Percentiles rank a stretch among this genome's conserved stretches.
Evolutionary conservation across 345 rosid genomes (phyloP).

Genomic region (Eucalyptus decipiens): DNA sequence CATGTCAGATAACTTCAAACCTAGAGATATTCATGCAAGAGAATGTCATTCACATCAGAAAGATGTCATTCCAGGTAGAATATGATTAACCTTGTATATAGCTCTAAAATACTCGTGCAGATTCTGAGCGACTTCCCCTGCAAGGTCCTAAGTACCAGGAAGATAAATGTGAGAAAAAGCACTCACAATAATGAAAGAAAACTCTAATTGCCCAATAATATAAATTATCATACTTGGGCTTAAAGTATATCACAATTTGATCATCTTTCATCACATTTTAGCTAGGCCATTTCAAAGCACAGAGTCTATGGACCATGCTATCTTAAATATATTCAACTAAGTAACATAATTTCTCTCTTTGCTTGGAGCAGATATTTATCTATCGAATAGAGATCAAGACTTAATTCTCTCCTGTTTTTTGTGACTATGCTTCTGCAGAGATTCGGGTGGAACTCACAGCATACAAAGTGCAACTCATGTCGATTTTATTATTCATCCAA

Average conservation of each 20-base stretch:
- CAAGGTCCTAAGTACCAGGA: conserved; percentile 43
- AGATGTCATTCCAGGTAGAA: not conserved
- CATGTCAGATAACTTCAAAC: not conserved
- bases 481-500: no score
- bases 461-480: no score
- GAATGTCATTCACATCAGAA: not conserved
- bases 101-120: conserved; percentile 61
- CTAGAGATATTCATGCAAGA: not conserved
- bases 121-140: conserved; percentile 70
- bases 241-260: not conserved
- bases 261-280: not conserved
- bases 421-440: not conserved
- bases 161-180: not conserved
- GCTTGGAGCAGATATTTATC: not conserved
- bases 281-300: not conserved
- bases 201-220: not conserved
- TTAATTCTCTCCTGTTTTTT: not conserved
- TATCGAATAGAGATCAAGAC: not conserved
- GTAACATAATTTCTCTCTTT: not conserved
- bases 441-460: conserved; percentile 41
- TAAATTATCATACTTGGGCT: not conserved
- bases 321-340: not conserved
- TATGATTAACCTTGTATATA: conserved; percentile 30
- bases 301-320: not conserved
- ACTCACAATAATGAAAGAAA: not conserved